Evolutionary conservation across 768 basidiomycete species (phyloP), one percentile per base, ranked within the genome.

Genomic region (Auricularia sp.): DNA sequence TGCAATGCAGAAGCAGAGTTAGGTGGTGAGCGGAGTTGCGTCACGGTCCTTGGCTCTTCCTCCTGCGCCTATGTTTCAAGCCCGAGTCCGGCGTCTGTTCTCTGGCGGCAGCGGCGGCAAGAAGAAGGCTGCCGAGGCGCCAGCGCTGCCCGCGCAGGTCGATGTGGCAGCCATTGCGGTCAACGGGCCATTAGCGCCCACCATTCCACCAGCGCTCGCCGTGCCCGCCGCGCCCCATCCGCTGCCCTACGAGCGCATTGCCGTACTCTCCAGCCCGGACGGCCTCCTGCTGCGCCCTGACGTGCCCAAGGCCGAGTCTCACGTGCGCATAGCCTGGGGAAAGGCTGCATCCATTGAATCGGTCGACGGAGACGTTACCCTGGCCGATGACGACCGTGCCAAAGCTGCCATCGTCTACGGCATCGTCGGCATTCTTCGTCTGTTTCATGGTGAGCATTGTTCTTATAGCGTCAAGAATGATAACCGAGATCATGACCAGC

Each of bases 191-290:
- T 29, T n/a, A 7, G 56, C 24, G 29, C 56, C 47, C 11, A 51
- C 11, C 56, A 59, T 89, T n/a, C 85, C 83, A 62, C 88, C 86
- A 2, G 86, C 82, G 74, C 80, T 84, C 66, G 73, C 82, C 65
- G 77, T 89, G 21, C 87, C 90, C 8, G 81, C 90, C 2, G 74
- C 87, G 14, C 87, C 87, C n/a, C 88, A 91, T 72, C 89, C 89
- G 34, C 83, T 81, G 69, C 88, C 90, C 6, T 77, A 91, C 71
- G 83, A 86, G 58, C 79, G 85, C 66, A 83, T 94, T 51, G 82
- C 82, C n/a, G 67, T 92, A 37, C 71, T 86, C 47, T 80, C 79
- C 3, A 82, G 87, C 1, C 74, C 77, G 18, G 78, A 82, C 7
- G 90, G 89, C 3, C 79, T 94, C n/a, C 70, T 90, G 62, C 77